Evolutionary conservation across 1,284 basidiomycete genomes (phyloP), one percentile per base, ranked within the genome.

Genomic region (Wallemia hederae): DNA sequence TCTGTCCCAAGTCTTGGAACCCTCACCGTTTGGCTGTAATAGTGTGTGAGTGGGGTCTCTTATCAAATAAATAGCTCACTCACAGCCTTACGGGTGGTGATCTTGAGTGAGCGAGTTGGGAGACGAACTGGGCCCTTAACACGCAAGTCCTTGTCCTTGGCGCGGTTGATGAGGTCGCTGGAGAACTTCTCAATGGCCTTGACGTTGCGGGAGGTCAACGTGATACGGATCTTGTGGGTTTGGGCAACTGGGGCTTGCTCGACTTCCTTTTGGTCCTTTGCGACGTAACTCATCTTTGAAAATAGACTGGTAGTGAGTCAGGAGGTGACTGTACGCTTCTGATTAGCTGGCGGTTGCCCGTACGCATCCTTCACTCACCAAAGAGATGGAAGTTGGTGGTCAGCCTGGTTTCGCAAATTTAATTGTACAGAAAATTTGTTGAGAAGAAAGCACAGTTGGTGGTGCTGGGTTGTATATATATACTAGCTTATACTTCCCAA

Each of bases 1-100:
- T 70, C 87, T 83, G 76, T 98, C 94, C 94, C 94, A 99, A 71
- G 94, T 99, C 84, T 99, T 98, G 70, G 88, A 92, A 80, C 94
- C 94, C 77, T 98, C 94, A 91, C 94, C 94, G 73, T 94, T 94
- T 75, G 91, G 85, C 86, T 91, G 69, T 22, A 56, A 24, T 58
- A 31, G 1, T 9, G 39, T n/a, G 24, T 19, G 28, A 58, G n/a
- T 2, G 61, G 0, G 22, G 61, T 67, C 29, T 0, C 39, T 24
- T 24, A 9, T 11, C 27, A 58, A 34, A 55, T 15, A 29, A 26
- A 7, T 57, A 2, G 14, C 33, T 17, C 59, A 77, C 83, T 68
- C 65, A 88, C 88, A 66, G 89, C 90, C 75, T 96, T 96, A 72
- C 94, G 87, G 75, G 90, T 97, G 74, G 91, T 96, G 78, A 97